Percentiles rank a stretch among this genome's conserved stretches.
These are phyloP conservation scores for Adansonia grandidieri DNA, from an alignment of 441 rosid species.

Conservation along the genomic window DNA sequence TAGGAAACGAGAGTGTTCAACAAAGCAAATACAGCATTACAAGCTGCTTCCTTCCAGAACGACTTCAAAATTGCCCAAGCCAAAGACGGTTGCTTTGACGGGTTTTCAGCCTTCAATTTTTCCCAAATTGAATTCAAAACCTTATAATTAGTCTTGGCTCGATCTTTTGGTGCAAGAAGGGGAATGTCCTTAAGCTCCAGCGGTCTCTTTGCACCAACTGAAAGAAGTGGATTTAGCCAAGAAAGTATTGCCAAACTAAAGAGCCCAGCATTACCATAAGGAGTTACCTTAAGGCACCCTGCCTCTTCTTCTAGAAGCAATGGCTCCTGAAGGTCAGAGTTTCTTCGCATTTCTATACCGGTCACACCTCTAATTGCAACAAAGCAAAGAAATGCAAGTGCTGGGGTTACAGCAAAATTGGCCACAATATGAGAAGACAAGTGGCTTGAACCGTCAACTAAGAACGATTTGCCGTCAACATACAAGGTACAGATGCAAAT, in stretches of 20 bases:
- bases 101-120: slow-evolving; percentile 72
- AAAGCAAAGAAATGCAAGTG: slow-evolving; percentile 84
- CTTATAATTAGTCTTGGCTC: slow-evolving; percentile 89
- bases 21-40: slow-evolving; percentile 92
- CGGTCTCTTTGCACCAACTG: slow-evolving; percentile 91
- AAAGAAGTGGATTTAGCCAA: slow-evolving; percentile 95
- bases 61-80: slow-evolving; percentile 89
- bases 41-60: slow-evolving; percentile 96
- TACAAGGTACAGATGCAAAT: slow-evolving; percentile 71
- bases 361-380: slow-evolving; percentile 72
- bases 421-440: slow-evolving; percentile 70
- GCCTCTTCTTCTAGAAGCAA: slow-evolving; percentile 79
- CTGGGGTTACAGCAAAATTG: slow-evolving; percentile 81
- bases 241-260: slow-evolving; percentile 86
- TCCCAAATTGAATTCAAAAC: slow-evolving; percentile 89
- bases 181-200: slow-evolving; percentile 99
- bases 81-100: slow-evolving; percentile 75
- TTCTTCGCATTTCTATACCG: slow-evolving; percentile 62
- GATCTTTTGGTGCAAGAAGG: slow-evolving; percentile 82
- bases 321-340: slow-evolving; percentile 84
- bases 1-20: slow-evolving; percentile 91
- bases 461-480: slow-evolving; percentile 66
- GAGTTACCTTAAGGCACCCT: slow-evolving; percentile 81
- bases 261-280: slow-evolving; percentile 74
- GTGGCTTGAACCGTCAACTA: slow-evolving; percentile 55